These are phyloP conservation scores for Daldinia childiae DNA, from an alignment of 495 filamentous ascomycete genomes.

Conservation along the genomic window DNA sequence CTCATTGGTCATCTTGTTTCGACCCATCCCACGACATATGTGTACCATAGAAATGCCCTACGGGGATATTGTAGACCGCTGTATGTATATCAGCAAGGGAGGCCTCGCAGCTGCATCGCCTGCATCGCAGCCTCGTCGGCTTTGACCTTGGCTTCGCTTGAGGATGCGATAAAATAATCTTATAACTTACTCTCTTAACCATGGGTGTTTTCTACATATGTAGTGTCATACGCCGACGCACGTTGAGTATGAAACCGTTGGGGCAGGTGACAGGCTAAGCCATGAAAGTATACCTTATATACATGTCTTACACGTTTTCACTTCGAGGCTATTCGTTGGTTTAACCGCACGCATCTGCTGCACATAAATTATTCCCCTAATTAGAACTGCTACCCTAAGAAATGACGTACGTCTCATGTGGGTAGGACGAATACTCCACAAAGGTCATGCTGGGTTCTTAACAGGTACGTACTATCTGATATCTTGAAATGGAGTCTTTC, in stretches of 20 bases:
- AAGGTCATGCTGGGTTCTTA: neutral
- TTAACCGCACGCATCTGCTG: constrained; percentile 8
- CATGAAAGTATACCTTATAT: neutral
- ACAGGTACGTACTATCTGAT: neutral
- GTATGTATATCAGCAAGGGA: constrained; percentile 1
- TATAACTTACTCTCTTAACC: neutral
- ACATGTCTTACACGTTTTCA: constrained; percentile 1
- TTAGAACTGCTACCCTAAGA: constrained; percentile 15
- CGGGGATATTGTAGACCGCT: neutral
- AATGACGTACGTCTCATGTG: constrained; percentile 32
- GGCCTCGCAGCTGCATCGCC: neutral
- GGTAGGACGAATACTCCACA: constrained; percentile 10
- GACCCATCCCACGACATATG: neutral
- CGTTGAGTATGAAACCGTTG: neutral
- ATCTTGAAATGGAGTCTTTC: constrained; percentile 1
- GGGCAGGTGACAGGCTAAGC: neutral
- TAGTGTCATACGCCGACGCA: neutral
- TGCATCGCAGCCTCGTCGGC: neutral
- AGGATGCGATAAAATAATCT: neutral
- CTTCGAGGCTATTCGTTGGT: constrained; percentile 2
- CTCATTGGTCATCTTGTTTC: neutral
- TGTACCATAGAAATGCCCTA: neutral
- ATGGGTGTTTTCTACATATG: too few species aligned
- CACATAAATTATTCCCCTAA: constrained; percentile 27
- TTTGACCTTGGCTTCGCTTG: neutral